Evolutionary conservation across 371 early-diverging fungal species (phyloP), one percentile per base, ranked within the genome.

Genomic region (Lichtheimia hyalospora): DNA sequence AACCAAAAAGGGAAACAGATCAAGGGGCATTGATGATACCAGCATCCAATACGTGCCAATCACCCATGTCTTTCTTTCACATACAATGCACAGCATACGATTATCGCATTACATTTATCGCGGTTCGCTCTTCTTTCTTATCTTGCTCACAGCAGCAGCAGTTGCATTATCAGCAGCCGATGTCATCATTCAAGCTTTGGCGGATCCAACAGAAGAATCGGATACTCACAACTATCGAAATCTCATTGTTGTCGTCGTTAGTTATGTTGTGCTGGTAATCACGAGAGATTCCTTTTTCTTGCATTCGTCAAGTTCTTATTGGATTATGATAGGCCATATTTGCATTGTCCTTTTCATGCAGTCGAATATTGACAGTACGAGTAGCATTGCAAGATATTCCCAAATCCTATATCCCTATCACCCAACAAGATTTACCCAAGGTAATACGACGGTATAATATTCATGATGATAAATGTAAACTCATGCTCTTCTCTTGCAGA

Each of bases 331-430:
- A 76, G 77, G 73, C 75, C n/a, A 40, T 77, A 12, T 67, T 67
- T 16, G 52, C 84, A 4, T 63, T 83, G 6, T 65, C 83, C 5
- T 82, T 83, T 62, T 77, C 80, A 12, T 85, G 83, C 54, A 83
- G 82, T 57, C 80, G 87, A 8, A 65, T 84, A 54, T 60, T 89
- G 12, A 77, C 84, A 8, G 81, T 84, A 14, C 73, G 83, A 54
- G 46, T 75, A 10, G 78, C 87, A 6, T 61, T 88, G 14, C 76
- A 79, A 54, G 83, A 83, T 49, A 89, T 89, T 28, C 91, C 91
- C 15, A 88, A 89, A 60, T 61, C 82, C 0, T 84, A 86, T 63
- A 76, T 89, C 55, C 88, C 89, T 13, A 87, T 87, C 59, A 82
- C 83, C 54, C 66, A 75, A 21, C 77, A 78, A 21, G 88, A 91